Conservation (phyloP, 495 filamentous ascomycete species). For the Xylaria sp. region DNA sequence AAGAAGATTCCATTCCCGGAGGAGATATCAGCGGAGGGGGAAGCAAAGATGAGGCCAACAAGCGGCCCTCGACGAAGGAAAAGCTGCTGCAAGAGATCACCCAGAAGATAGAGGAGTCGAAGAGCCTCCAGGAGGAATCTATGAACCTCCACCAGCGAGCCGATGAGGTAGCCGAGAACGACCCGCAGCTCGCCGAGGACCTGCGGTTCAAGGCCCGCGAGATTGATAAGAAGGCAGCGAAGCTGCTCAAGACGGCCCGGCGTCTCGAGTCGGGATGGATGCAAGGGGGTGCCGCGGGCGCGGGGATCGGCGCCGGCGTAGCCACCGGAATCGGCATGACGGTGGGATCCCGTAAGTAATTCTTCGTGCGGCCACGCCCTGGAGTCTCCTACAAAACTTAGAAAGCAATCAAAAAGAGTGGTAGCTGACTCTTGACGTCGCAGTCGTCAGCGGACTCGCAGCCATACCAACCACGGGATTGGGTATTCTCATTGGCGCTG, state of each 20-base stretch:
- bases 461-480: slow-evolving; percentile 43
- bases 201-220: slow-evolving; percentile 36
- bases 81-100: slow-evolving; percentile 41
- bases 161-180: slow-evolving; percentile 34
- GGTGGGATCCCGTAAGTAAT: slow-evolving; percentile 34
- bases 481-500: slow-evolving; percentile 43
- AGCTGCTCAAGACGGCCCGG: slow-evolving; percentile 41
- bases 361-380: neutral
- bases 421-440: neutral
- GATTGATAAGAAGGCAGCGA: slow-evolving; percentile 39
- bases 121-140: slow-evolving; percentile 38
- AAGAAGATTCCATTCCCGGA: slow-evolving; percentile 21
- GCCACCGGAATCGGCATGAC: slow-evolving; percentile 42
- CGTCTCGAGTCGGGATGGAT: slow-evolving; percentile 46
- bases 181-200: slow-evolving; percentile 36
- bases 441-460: slow-evolving; percentile 42
- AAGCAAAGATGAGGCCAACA: slow-evolving; percentile 22
- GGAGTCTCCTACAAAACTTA: neutral
- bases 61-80: slow-evolving; percentile 35
- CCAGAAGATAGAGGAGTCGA: slow-evolving; percentile 39
- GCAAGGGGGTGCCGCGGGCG: slow-evolving; percentile 46
- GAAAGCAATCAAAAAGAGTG: neutral
- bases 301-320: slow-evolving; percentile 45
- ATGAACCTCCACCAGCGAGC: slow-evolving; percentile 37
- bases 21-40: neutral